Evolutionary conservation across 1,284 basidiomycete species (phyloP).

Genomic region (Heterobasidion occidentale): DNA sequence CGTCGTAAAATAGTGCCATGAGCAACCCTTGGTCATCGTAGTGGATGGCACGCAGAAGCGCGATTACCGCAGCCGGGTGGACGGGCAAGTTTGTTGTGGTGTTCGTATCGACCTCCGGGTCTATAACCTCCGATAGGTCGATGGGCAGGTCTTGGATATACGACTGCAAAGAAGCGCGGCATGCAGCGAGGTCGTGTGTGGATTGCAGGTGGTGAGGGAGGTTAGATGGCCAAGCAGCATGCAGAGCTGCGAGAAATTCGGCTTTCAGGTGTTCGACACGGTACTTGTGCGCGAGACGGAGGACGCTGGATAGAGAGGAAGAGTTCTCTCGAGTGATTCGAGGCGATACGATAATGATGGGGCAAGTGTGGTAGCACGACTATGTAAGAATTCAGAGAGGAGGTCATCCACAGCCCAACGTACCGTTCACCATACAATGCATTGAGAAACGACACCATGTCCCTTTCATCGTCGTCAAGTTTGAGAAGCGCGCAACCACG

Average conservation of each 20-base stretch:
- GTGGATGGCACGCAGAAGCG: slow-evolving; percentile 18
- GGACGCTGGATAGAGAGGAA: slow-evolving; percentile 14
- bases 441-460: slow-evolving; percentile 8
- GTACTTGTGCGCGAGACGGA: slow-evolving; percentile 13
- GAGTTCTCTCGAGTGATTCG: slow-evolving; percentile 17
- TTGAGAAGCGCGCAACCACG: slow-evolving; percentile 1
- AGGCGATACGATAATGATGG: slow-evolving; percentile 15
- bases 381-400: background rate
- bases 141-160: too few species aligned
- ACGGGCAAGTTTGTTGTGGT: slow-evolving; percentile 8
- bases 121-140: too few species aligned
- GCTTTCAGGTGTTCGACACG: slow-evolving; percentile 2
- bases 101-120: slow-evolving; percentile 8
- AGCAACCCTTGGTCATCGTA: slow-evolving; percentile 14
- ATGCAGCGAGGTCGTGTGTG: background rate
- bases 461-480: slow-evolving; percentile 6
- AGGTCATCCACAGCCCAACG: background rate
- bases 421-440: slow-evolving; percentile 11
- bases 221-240: slow-evolving; percentile 5
- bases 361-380: background rate
- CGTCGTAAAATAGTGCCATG: slow-evolving; percentile 21
- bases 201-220: slow-evolving; percentile 4
- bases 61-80: slow-evolving; percentile 19
- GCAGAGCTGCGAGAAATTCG: slow-evolving; percentile 4
- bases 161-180: background rate